Base-by-base conservation (phyloP, 2,329 filamentous ascomycete genomes). In the Fusarium equiseti region DNA sequence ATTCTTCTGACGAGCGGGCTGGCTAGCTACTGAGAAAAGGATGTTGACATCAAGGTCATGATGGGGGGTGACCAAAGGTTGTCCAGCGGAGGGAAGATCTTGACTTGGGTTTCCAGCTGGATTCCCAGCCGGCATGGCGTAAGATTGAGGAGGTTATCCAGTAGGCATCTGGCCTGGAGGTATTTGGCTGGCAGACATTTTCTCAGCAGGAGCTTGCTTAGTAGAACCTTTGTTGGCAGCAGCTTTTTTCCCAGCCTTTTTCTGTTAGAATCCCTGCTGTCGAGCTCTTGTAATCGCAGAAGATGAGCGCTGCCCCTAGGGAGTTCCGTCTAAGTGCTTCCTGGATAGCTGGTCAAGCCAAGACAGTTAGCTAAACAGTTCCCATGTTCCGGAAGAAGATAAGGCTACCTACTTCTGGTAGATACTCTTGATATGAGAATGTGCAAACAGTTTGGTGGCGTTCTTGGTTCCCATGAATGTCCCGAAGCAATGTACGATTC, bases 321-420 rank as follows among this genome's bases (percentile, higher is more conserved):
- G 38, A 11, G 9, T 18, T 50, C 7, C 8, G 20, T 8, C 24
- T 3, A 8, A 69, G 24, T 2, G 42, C 54, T 18, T 73, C 56
- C 7, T 64, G 56, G 2, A 65, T 48, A 0, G 45, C 57, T 1
- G 54, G 45, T 5, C 61, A 59, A 0, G 71, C 65, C 1, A 73
- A 22, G 9, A 72, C 1, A 1, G 71, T 70, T 49, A 3, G 16
- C 26, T 2, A 73, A 73, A 20, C 6, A 73, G 31, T 2, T 45
- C 12, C 12, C 32, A 53, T 0, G 60, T 72, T 24, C 70, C 66
- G 1, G 66, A 59, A 0, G 50, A 15, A 3, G 59, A 70, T n/a
- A 68, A 5, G 66, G 66, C 60, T 68, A 73, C 35, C 64, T 73
- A 46, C 7, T 66, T 42, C 7, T 55, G 27, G 6, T 20, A 27